Base-by-base conservation (phyloP, 176 grass and related monocot species). In the Aegilops bicornis region DNA sequence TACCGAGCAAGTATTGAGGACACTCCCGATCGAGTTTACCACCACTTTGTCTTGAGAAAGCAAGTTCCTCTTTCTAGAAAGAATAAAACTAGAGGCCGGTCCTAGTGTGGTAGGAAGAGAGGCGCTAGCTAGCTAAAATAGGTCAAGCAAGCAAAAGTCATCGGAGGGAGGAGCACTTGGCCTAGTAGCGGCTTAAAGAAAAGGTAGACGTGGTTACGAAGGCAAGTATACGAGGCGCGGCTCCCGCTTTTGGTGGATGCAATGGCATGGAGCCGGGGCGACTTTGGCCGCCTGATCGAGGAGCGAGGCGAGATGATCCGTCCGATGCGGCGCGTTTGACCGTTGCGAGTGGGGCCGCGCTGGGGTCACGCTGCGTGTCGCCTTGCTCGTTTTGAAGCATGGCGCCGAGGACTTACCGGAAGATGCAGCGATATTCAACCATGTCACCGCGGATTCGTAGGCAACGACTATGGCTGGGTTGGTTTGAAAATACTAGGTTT, bases 1-100 rank as follows among this genome's bases (percentile, higher is more conserved):
- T 22, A 54, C 56, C 56, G 20, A 59, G 71, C 71, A 74, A 47
- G 10, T 19, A 48, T 74, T 22, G 56, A 59, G 56, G 56, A 59
- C 56, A 19, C 56, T 59, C 56, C 54, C 2, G 56, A 59, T 59
- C 56, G 7, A 58, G 19, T 19, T 16, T 58, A 56, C 6, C 3
- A 20, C 19, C 1, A 1, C 19, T 59, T 59, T 59, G 56, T 59
- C 2, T 59, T 22, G 25, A 36, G 33, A 85, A 86, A 89, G 70
- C 88, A 81, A 1, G 19, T 22, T 59, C 6, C 47, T 25, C 81
- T 88, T 88, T 85, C 77, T 91, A 78, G 90, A 91, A 91, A 85
- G 86, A 85, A 85, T 63, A 64, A 77, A 85, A 24, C 71, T 9
- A 54, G 72, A 27, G 23, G 1, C 5, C 37, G 40, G 23, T 47